Conservation (phyloP, 2,329 filamentous ascomycete species). For the Byssothecium circinans region DNA sequence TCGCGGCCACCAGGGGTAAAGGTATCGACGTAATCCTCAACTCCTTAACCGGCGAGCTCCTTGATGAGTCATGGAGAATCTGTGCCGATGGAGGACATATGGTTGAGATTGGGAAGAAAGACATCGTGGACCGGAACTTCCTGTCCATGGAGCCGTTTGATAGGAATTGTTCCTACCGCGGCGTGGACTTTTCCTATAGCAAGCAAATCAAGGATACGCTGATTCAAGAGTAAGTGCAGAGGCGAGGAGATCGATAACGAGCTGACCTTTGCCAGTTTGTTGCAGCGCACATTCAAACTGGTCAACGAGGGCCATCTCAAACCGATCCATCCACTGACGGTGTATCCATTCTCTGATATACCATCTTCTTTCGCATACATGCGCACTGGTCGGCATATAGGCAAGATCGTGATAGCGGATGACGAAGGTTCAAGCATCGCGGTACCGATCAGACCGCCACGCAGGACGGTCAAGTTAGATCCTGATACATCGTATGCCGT, state of each 20-base stretch:
- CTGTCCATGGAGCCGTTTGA: conserved; percentile 17
- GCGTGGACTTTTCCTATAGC: conserved; percentile 4
- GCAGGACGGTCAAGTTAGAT: no score
- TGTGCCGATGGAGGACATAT: conserved; percentile 35
- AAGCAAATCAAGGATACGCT: conserved; percentile 2
- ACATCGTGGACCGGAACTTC: conserved; percentile 12
- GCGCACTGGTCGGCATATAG: conserved; percentile 38
- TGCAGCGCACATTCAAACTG: no score
- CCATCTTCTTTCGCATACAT: conserved; percentile 30
- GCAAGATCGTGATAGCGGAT: conserved; percentile 43
- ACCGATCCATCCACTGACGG: conserved; percentile 33
- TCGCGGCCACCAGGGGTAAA: conserved; percentile 3
- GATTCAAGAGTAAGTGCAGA: no score
- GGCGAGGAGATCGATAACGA: no score
- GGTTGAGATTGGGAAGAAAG: conserved; percentile 18
- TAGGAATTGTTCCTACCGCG: conserved; percentile 3
- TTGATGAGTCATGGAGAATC: conserved; percentile 47
- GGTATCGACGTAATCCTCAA: conserved; percentile 35
- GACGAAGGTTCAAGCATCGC: conserved; percentile 4
- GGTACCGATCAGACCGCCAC: no score
- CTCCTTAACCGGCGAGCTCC: conserved; percentile 22
- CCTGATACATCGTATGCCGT: conserved; percentile 21
- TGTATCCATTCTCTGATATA: conserved; percentile 26
- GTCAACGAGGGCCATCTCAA: conserved; percentile 21
- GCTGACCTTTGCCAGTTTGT: no score